Base-by-base conservation (phyloP, 495 filamentous ascomycete species). In the Darksidea phi region DNA sequence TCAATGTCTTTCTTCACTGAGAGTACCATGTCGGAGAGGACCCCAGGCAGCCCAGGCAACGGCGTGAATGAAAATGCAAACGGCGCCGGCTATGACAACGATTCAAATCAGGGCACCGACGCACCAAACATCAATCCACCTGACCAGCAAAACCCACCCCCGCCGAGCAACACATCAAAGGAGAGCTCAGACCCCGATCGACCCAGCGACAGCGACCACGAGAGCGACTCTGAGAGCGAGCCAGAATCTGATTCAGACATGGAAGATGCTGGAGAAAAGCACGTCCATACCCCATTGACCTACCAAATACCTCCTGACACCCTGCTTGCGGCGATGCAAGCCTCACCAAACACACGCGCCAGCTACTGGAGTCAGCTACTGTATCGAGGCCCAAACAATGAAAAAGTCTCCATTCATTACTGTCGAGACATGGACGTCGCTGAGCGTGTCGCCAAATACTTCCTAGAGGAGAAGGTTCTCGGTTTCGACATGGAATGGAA, bases 401-500 rank as follows among this genome's bases (percentile, higher is more conserved):
- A 71, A 41, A 20, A 42, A 1, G 57, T 72, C 1, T 50, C 47
- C 6, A 26, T 72, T 17, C 71, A 73, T 48, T 74, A 75, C 48
- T 75, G 74, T 57, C 56, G 42, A 5, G 73, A 42, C 25, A 55
- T 57, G 6, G 62, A 71, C 18, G 53, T 67, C 5, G 56, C 69
- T 1, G 73, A 76, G 50, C 36, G 43, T 1, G 64, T 63, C 23
- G 68, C 69, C 0, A 51, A 71, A 20, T 51, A 64, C 10, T 75
- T 76, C 49, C n/a, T 71, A 15, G 47, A 66, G 17, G 55, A 74
- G 54, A 63, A 62, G 25, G 61, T 74, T 1, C 34, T 76, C 11
- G 74, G 74, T 21, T 76, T 76, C 49, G 74, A 76, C 47, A 66
- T 76, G 32, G 74, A 76, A 45, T 76, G 74, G 74, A 69, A 69